phyloP scores from a whole-genome alignment of 257 asterid genomes.

The Plantago ovata region DNA sequence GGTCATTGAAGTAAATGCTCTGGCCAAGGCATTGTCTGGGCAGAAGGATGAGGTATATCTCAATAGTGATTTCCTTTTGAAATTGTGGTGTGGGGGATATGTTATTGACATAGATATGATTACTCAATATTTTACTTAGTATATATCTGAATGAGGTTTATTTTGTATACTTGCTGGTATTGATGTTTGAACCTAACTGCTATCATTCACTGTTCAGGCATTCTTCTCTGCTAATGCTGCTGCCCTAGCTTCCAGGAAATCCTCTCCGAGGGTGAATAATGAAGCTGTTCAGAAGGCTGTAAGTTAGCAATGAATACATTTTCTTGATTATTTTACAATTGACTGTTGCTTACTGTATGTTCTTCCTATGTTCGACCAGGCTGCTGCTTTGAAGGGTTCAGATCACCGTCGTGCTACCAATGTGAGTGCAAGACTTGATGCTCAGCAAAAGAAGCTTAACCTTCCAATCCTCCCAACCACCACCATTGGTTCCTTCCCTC shows the following conservation, averaged over 20 bases:
- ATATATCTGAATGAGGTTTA: too few relatives aligned
- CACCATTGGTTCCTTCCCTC: constrained; percentile 77
- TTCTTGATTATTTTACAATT: not conserved
- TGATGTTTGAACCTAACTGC: not conserved
- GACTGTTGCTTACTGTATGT: not conserved
- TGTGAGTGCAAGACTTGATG: constrained; percentile 69
- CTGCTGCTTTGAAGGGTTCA: constrained; percentile 64
- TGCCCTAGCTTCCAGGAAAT: constrained; percentile 71
- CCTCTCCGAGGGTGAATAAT: constrained; percentile 67
- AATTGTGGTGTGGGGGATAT: not conserved
- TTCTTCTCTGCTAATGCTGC: constrained; percentile 69
- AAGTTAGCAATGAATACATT: constrained; percentile 30
- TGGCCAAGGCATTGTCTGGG: constrained; percentile 71
- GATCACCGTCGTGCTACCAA: constrained; percentile 77
- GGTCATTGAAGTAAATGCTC: constrained; percentile 69
- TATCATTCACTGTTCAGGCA: constrained; percentile 29
- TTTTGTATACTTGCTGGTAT: not conserved
- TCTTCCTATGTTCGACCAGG: constrained; percentile 21
- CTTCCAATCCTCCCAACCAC: constrained; percentile 73
- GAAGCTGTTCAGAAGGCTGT: constrained; percentile 81
- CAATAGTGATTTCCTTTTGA: not conserved
- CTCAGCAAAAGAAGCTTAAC: constrained; percentile 73
- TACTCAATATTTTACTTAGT: too few relatives aligned
- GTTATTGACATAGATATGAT: too few relatives aligned
- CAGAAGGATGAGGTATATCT: constrained; percentile 51